These are phyloP conservation scores for Limtongozyma cylindracea DNA, from an alignment of 805 yeast genomes.

Conservation along the genomic window DNA sequence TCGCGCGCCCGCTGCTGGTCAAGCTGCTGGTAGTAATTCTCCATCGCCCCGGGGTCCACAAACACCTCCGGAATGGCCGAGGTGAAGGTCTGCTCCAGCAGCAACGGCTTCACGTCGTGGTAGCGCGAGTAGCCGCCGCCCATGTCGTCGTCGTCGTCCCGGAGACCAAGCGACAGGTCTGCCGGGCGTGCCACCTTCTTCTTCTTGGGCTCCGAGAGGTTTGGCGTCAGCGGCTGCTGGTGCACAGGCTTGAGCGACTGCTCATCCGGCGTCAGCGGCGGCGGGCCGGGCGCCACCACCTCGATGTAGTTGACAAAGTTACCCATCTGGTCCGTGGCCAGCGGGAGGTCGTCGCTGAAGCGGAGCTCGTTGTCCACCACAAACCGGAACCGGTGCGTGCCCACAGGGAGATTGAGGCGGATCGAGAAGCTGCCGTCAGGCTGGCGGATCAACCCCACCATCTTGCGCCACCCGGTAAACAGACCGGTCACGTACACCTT, in stretches of 20 bases:
- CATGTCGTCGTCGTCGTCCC: slow-evolving; percentile 57
- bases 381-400: slow-evolving; percentile 82
- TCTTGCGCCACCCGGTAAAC: slow-evolving; percentile 94
- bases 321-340: slow-evolving; percentile 94
- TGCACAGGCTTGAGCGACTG: no score
- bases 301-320: slow-evolving; percentile 84
- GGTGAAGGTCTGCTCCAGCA: slow-evolving; percentile 15
- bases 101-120: slow-evolving; percentile 23
- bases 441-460: slow-evolving; percentile 60
- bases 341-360: slow-evolving; percentile 73
- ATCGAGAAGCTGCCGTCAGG: slow-evolving; percentile 32
- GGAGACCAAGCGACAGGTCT: slow-evolving; percentile 38
- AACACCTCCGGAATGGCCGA: slow-evolving; percentile 62
- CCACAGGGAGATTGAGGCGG: slow-evolving; percentile 59
- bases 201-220: no score
- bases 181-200: slow-evolving; percentile 5
- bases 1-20: no score
- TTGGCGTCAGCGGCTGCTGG: no score
- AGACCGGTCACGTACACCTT: slow-evolving; percentile 94
- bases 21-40: slow-evolving; percentile 54
- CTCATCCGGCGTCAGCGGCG: slow-evolving; percentile 7
- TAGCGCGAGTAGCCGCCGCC: slow-evolving; percentile 61
- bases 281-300: slow-evolving; percentile 22
- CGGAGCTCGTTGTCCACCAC: slow-evolving; percentile 86
- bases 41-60: slow-evolving; percentile 72